Base-by-base conservation (phyloP, 768 basidiomycete species). In the Rhodotorula graminis region DNA sequence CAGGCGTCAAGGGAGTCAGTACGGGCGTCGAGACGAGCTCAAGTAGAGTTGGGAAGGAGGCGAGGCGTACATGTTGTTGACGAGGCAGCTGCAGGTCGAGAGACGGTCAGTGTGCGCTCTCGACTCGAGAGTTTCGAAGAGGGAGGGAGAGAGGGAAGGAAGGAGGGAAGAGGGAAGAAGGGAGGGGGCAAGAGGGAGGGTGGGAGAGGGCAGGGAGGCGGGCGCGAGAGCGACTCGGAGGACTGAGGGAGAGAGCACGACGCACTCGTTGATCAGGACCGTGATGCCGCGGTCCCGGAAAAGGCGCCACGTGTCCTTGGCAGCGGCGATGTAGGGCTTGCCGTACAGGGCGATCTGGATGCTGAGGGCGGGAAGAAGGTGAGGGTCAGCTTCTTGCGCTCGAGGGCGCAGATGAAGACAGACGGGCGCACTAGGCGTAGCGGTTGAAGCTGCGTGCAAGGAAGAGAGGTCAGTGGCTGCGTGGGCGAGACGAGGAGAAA, bases 261-360 rank as follows among this genome's bases (percentile, higher is more conserved):
- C 64, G 50, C 29, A 77, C 68, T 77, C 77, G 71, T 79, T 79
- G 65, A 79, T 71, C 3, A 79, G 64, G 0, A 76, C 77, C n/a
- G 70, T 68, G 58, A 79, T 76, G 46, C 79, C 79, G 2, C 77
- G 70, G 56, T 78, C 74, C 61, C 70, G 71, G 71, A 79, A 77
- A 47, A 79, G 40, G 23, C 67, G 63, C 77, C 76, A 78, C 4
- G 78, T 73, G 52, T 78, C 75, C 50, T 77, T 78, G 8, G 77
- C 76, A 3, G 78, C 78, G 12, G 25, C 15, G 60, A 78, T 71
- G 77, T 79, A 79, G 10, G 29, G 33, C 67, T 79, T 76, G 31
- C 78, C 78, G 67, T 75, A 76, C 12, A 76, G 69, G 0, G 66
- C 69, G 46, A 68, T 62, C 65, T 69, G 49, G 62, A 70, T 63